Base-by-base conservation (phyloP, 148 eudicot species). In the Rheum nobile region DNA sequence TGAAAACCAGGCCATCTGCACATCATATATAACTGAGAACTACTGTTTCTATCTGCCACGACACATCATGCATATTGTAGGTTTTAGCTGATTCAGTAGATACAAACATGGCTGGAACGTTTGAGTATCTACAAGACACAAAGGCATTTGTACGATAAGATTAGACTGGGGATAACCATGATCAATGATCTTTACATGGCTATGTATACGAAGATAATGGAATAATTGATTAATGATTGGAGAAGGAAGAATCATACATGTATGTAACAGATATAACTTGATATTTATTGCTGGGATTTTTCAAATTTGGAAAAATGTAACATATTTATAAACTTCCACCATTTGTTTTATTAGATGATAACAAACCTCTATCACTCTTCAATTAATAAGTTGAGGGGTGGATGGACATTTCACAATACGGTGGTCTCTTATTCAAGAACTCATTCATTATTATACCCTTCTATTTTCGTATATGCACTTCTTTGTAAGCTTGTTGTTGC, bases 131-230 rank as follows among this genome's bases (percentile, higher is more conserved):
- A 88, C 52, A 87, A 82, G 84, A 88, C 96, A 0, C 89, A 88
- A 0, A 82, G 98, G 76, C 83, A 91, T 57, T 76, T 90, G 84
- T 91, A 94, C 71, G 87, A 88, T 84, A 94, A 94, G 80, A 88
- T 94, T 42, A 84, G 97, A 26, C 79, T 94, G 75, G 88, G 96
- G 14, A 89, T 79, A 82, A 91, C 91, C 0, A 91, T 94, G 98
- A 86, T 94, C 47, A 91, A 90, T 55, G 97, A 91, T 82, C 97
- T 89, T 80, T 91, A 88, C 79, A 94, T 91, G 97, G 96, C 98
- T 1, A 90, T 90, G 93, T 91, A 94, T 75, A 94, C 87, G 87
- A 90, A 82, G 79, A 83, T 84, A 87, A 87, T 91, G 86, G 97
- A 91, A 77, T 76, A 77, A 75, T 82, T 94, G 83, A 87, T 94